A percentile compares a stretch with the other conserved stretches of the same genome.
phyloP scores from a whole-genome alignment of 148 eudicot genomes.

The Rheum nobile region DNA sequence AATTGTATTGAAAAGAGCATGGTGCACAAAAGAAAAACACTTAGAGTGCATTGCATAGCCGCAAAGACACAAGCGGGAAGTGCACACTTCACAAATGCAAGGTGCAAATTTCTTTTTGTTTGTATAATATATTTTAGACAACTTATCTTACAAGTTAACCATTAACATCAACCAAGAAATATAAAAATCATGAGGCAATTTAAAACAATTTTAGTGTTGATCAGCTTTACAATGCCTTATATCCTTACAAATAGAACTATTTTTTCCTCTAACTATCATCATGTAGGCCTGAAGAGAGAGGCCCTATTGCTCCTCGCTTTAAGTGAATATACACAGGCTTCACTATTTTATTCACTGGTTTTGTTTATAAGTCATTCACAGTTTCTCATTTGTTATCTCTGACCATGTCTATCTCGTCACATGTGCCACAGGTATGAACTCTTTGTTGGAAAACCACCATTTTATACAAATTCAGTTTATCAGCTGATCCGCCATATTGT shows the following conservation, averaged over 20 bases:
- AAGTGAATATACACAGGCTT: neutral
- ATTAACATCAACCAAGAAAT: neutral
- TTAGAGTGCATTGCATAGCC: neutral
- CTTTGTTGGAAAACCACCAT: conserved; percentile 98
- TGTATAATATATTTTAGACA: neutral
- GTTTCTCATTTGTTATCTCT: neutral
- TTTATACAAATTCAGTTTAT: conserved; percentile 92
- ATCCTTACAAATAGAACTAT: neutral
- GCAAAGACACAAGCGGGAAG: neutral
- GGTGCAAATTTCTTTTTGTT: neutral
- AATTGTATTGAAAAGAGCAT: neutral
- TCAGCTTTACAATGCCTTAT: neutral
- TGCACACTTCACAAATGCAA: neutral
- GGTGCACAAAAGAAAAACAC: neutral
- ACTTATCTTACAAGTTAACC: neutral
- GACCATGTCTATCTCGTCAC: neutral
- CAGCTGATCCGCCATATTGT: conserved; percentile 87
- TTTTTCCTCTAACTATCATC: neutral
- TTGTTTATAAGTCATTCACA: conserved; percentile 39
- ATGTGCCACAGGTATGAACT: conserved; percentile 72
- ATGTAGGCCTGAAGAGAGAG: neutral
- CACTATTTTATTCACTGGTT: neutral
- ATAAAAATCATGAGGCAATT: neutral
- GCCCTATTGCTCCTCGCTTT: neutral
- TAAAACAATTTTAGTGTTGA: neutral